phyloP scores from a whole-genome alignment of 176 grass and related monocot genomes.

The Oryza australiensis region DNA sequence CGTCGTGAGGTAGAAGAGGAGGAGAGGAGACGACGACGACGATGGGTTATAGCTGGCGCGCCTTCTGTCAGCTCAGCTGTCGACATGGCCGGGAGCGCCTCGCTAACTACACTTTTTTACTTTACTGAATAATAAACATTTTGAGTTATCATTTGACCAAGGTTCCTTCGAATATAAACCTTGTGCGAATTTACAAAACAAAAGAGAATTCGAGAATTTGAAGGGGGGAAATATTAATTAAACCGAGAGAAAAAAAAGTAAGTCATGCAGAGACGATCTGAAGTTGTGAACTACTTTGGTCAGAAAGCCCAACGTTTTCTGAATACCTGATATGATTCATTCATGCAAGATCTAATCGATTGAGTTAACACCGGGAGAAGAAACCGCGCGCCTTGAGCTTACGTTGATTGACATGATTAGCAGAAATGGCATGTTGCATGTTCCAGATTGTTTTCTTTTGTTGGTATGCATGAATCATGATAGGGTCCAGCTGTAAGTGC shows the following conservation, averaged over 20 bases:
- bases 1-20: background rate
- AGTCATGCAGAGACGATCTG: background rate
- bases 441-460: background rate
- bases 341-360: background rate
- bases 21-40: background rate
- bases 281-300: background rate
- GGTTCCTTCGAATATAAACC: background rate
- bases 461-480: background rate
- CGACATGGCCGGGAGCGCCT: background rate
- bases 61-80: no score
- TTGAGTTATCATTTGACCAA: background rate
- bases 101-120: background rate
- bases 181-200: background rate
- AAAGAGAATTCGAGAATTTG: background rate
- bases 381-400: background rate
- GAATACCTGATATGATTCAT: background rate
- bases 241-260: background rate
- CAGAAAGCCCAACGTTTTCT: background rate
- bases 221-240: background rate
- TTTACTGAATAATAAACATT: background rate
- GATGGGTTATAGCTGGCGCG: background rate
- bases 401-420: background rate
- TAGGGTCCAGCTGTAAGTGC: background rate
- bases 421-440: background rate
- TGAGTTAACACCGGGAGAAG: background rate